Conservation (phyloP, 2,329 filamentous ascomycete species). For the Thermoascus crustaceus region DNA sequence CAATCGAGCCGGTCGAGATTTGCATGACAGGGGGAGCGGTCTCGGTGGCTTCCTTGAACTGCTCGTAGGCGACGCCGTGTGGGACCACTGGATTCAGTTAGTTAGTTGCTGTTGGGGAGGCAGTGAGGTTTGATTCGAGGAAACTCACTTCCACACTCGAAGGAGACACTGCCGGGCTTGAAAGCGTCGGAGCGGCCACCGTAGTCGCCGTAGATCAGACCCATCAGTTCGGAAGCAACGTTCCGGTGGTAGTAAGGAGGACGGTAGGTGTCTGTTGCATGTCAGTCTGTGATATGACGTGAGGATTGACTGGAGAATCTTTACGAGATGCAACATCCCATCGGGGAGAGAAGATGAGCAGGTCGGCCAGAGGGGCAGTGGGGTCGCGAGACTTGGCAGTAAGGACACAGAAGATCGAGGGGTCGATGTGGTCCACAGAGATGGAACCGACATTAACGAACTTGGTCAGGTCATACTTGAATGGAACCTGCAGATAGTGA, state of each 20-base stretch:
- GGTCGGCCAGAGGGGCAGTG: slow-evolving; percentile 27
- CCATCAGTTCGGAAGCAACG: slow-evolving; percentile 32
- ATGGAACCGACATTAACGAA: slow-evolving; percentile 34
- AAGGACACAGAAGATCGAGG: slow-evolving; percentile 34
- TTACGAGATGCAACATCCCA: slow-evolving; percentile 33
- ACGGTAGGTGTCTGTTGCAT: slow-evolving; percentile 28
- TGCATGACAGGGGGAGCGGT: slow-evolving; percentile 18
- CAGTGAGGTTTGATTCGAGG: neutral
- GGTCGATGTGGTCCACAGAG: slow-evolving; percentile 35
- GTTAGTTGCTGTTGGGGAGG: neutral
- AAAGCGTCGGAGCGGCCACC: slow-evolving; percentile 28
- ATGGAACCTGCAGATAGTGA: slow-evolving; percentile 21
- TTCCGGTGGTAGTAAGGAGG: slow-evolving; percentile 38
- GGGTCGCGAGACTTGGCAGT: slow-evolving; percentile 32
- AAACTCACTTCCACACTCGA: slow-evolving; percentile 26
- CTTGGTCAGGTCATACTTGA: slow-evolving; percentile 36
- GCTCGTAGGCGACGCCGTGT: slow-evolving; percentile 28
- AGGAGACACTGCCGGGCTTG: slow-evolving; percentile 27
- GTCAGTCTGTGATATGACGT: neutral
- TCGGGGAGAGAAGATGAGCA: slow-evolving; percentile 33
- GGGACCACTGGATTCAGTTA: slow-evolving; percentile 21
- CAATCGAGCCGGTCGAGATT: slow-evolving; percentile 26
- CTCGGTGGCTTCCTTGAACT: slow-evolving; percentile 25
- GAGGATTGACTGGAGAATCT: slow-evolving; percentile 4
- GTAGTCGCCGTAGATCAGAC: slow-evolving; percentile 28